phyloP scores from a whole-genome alignment of 805 yeast genomes.

The Tetrapisispora namnaoensis region DNA sequence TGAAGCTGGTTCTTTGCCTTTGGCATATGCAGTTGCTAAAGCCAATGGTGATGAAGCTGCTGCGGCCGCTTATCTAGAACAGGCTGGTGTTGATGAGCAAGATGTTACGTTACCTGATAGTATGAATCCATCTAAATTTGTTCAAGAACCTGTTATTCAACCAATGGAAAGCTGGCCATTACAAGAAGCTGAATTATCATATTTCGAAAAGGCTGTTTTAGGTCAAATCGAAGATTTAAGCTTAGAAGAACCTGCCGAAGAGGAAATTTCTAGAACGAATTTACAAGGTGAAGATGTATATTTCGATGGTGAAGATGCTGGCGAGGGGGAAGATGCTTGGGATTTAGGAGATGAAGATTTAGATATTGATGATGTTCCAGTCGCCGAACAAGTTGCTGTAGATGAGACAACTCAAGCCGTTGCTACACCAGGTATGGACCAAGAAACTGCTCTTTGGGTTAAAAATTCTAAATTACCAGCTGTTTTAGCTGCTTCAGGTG shows the following conservation, averaged over 20 bases:
- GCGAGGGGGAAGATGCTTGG: constrained; percentile 65
- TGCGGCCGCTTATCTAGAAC: constrained; percentile 61
- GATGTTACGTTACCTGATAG: constrained; percentile 56
- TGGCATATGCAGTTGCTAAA: constrained; percentile 90
- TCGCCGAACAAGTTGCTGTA: constrained; percentile 29
- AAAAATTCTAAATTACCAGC: constrained; percentile 86
- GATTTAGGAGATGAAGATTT: constrained; percentile 72
- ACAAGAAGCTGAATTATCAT: constrained; percentile 58
- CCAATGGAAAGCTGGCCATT: constrained; percentile 69
- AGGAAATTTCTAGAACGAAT: constrained; percentile 20
- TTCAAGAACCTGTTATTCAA: constrained; percentile 41
- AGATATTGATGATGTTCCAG: constrained; percentile 55
- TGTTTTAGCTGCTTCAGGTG: constrained; percentile 90
- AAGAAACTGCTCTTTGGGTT: constrained; percentile 71
- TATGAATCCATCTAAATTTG: constrained; percentile 32
- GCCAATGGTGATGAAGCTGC: constrained; percentile 69
- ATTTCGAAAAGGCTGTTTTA: constrained; percentile 73
- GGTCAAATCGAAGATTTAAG: constrained; percentile 66
- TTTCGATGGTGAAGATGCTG: constrained; percentile 37
- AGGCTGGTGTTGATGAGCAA: constrained; percentile 54
- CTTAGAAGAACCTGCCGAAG: constrained; percentile 33
- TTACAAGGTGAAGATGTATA: constrained; percentile 26
- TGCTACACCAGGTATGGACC: constrained; percentile 25
- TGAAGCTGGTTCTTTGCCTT: constrained; percentile 70
- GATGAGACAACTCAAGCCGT: constrained; percentile 31